Evolutionary conservation across 305 asterid genomes (phyloP).

Genomic region (Plantago lanceolata): DNA sequence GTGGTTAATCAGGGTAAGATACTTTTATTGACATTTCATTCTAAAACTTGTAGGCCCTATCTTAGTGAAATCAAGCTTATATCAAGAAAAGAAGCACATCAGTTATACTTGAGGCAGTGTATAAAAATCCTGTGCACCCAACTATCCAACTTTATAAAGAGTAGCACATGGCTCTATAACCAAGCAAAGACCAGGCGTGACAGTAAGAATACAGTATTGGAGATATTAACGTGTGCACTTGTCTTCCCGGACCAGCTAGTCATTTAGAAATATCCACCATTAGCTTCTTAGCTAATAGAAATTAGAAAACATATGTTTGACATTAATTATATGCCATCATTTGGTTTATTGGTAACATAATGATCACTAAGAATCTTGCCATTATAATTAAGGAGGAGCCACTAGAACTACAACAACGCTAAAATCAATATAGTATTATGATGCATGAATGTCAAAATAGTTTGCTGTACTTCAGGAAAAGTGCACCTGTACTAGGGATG

Average conservation of each 20-base stretch:
- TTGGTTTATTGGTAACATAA: no score
- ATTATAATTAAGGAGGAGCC: no score
- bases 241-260: not conserved
- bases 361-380: no score
- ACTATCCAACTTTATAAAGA: not conserved
- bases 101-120: not conserved
- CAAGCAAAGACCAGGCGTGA: not conserved
- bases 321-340: no score
- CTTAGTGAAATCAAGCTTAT: not conserved
- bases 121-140: not conserved
- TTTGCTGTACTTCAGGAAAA: constrained; percentile 1
- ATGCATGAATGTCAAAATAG: no score
- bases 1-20: not conserved
- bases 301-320: no score
- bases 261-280: no score
- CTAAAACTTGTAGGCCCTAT: not conserved
- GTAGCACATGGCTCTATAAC: not conserved
- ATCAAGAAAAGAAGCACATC: no score
- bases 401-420: no score
- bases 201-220: not conserved
- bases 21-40: not conserved
- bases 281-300: no score
- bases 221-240: not conserved
- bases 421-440: no score
- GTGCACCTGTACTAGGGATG: constrained; percentile 4